phyloP scores from a whole-genome alignment of 179 eudicot species.

The Corrigiola litoralis region DNA sequence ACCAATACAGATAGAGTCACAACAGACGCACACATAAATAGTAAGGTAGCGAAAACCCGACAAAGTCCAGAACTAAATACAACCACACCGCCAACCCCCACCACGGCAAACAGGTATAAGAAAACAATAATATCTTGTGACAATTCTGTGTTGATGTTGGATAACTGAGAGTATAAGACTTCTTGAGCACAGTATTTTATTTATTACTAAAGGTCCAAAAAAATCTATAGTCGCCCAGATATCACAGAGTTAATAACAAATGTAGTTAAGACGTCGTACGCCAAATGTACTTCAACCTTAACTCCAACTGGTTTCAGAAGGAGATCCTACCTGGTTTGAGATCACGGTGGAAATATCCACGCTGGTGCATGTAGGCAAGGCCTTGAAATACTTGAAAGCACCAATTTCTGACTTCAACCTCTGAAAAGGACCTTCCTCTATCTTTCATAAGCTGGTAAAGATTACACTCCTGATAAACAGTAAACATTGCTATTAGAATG shows the following conservation, averaged over 20 bases:
- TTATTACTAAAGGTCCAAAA: too few relatives aligned
- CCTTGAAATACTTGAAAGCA: conserved; percentile 97
- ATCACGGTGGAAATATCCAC: conserved; percentile 94
- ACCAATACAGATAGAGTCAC: too few relatives aligned
- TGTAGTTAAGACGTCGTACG: not conserved
- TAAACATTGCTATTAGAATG: not conserved
- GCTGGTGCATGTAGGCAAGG: conserved; percentile 88
- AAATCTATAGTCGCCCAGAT: too few relatives aligned
- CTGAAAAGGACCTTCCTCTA: conserved; percentile 53
- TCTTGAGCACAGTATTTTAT: too few relatives aligned
- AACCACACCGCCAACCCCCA: too few relatives aligned
- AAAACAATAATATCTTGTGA: too few relatives aligned
- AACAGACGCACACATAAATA: too few relatives aligned
- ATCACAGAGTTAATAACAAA: not conserved
- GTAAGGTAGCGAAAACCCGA: too few relatives aligned
- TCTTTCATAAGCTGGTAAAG: conserved; percentile 53
- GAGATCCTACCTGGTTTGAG: conserved; percentile 73
- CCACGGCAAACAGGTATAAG: too few relatives aligned
- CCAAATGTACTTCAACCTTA: not conserved
- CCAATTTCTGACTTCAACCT: conserved; percentile 78
- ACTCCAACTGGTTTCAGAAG: not conserved
- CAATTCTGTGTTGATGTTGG: too few relatives aligned
- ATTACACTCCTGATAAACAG: conserved; percentile 37
- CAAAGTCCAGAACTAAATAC: too few relatives aligned
- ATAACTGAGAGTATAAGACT: too few relatives aligned